Conservation (phyloP, 2,329 filamentous ascomycete species). For the Aureobasidium leucospermi region DNA sequence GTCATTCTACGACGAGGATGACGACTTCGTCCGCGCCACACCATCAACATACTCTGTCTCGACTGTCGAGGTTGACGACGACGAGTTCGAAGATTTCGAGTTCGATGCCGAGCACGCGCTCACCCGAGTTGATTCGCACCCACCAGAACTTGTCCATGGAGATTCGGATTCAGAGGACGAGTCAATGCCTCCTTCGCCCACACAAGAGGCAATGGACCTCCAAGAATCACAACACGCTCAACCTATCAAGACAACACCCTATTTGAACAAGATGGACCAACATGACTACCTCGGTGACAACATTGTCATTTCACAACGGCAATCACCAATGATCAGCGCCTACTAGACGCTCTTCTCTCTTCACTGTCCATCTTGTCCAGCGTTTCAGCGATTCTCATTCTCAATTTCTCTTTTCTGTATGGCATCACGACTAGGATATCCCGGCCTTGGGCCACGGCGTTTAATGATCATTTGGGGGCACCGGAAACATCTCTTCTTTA, state of each 20-base stretch:
- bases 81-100: constrained; percentile 39
- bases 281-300: constrained; percentile 2
- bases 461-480: neutral
- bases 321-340: constrained; percentile 13
- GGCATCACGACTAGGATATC: constrained; percentile 12
- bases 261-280: constrained; percentile 8
- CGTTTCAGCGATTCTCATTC: constrained; percentile 8
- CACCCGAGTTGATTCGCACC: constrained; percentile 35
- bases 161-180: constrained; percentile 42
- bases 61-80: constrained; percentile 34
- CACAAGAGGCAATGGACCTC: constrained; percentile 37
- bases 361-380: constrained; percentile 8
- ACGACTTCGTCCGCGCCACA: constrained; percentile 29
- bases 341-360: constrained; percentile 10
- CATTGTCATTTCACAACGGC: constrained; percentile 7
- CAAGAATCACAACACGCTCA: constrained; percentile 31
- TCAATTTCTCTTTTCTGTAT: neutral
- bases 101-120: constrained; percentile 41
- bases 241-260: constrained; percentile 28
- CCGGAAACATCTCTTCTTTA: constrained; percentile 7
- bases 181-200: constrained; percentile 40
- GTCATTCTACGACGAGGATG: constrained; percentile 26
- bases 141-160: constrained; percentile 42
- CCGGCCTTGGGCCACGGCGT: constrained; percentile 11
- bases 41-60: constrained; percentile 36